Percentiles rank a stretch among this genome's conserved stretches.
These are phyloP conservation scores for Plasmopara viticola DNA, from an alignment of 352 stramenopile species.

Conservation along the genomic window DNA sequence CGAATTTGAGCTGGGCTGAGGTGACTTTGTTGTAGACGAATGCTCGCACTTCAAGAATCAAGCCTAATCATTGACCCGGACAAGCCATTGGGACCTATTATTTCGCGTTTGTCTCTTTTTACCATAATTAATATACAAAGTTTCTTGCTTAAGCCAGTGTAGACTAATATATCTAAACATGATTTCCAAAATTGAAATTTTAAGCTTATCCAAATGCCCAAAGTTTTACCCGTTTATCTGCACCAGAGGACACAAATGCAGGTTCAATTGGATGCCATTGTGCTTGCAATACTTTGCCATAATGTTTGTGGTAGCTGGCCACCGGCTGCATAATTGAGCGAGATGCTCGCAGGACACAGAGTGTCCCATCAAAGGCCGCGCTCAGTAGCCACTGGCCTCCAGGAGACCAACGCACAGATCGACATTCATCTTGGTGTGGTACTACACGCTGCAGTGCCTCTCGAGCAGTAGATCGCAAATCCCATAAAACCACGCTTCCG, in stretches of 20 bases:
- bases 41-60: too few relatives aligned
- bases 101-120: too few relatives aligned
- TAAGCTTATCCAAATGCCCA: conserved; percentile 34
- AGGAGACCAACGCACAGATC: conserved; percentile 53
- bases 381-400: conserved; percentile 53
- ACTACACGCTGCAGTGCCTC: conserved; percentile 25
- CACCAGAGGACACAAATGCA: conserved; percentile 50
- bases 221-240: conserved; percentile 63
- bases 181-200: background rate
- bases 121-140: too few relatives aligned
- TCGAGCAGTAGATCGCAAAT: conserved; percentile 34
- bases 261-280: conserved; percentile 54
- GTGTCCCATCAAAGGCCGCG: conserved; percentile 52
- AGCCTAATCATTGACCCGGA: too few relatives aligned
- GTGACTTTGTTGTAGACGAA: too few relatives aligned
- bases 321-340: conserved; percentile 29
- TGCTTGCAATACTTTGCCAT: conserved; percentile 61
- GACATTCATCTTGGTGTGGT: conserved; percentile 51
- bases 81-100: too few relatives aligned
- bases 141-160: too few relatives aligned
- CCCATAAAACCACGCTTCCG: conserved; percentile 54
- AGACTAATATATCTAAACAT: too few relatives aligned
- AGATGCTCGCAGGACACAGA: conserved; percentile 32
- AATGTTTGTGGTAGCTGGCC: conserved; percentile 48
- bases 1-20: too few relatives aligned